phyloP scores from a whole-genome alignment of 202 grass and related monocot genomes.

The Saccharum hybrid region DNA sequence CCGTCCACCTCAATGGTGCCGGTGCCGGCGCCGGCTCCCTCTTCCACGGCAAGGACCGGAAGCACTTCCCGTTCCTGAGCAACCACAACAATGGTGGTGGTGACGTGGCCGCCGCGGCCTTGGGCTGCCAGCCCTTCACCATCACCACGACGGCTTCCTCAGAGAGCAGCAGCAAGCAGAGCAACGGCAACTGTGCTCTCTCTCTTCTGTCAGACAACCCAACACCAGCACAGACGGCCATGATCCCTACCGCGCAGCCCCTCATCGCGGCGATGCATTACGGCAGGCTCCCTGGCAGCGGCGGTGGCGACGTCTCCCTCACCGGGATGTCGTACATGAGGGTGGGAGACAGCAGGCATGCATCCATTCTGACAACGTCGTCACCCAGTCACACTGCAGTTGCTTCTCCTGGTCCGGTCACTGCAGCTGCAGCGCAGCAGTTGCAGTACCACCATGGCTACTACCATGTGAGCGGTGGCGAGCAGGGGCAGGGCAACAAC shows the following conservation, averaged over 20 bases:
- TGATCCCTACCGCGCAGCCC: constrained; percentile 43
- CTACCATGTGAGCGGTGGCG: constrained; percentile 46
- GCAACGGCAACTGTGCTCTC: constrained; percentile 69
- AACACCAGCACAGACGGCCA: constrained; percentile 45
- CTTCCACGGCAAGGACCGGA: constrained; percentile 52
- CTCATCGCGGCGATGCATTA: constrained; percentile 43
- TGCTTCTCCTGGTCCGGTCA: constrained; percentile 12
- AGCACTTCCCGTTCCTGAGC: constrained; percentile 57
- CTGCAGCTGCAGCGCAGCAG: constrained; percentile 34
- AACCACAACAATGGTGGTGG: constrained; percentile 30
- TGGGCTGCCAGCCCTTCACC: constrained; percentile 56
- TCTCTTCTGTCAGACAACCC: constrained; percentile 86
- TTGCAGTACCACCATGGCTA: constrained; percentile 54
- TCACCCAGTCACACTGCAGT: neutral
- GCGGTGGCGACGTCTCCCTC: constrained; percentile 33
- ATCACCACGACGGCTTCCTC: constrained; percentile 60
- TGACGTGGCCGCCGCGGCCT: neutral
- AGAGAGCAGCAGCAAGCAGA: constrained; percentile 65
- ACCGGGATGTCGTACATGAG: constrained; percentile 52
- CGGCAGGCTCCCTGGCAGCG: constrained; percentile 16
- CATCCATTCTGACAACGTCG: constrained; percentile 20
- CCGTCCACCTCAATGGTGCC: constrained; percentile 45
- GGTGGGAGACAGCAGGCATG: constrained; percentile 37
- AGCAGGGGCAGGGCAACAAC: constrained; percentile 30
- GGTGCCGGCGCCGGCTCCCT: neutral